Conservation (phyloP, 2,329 filamentous ascomycete species). For the Fusarium nurragi region DNA sequence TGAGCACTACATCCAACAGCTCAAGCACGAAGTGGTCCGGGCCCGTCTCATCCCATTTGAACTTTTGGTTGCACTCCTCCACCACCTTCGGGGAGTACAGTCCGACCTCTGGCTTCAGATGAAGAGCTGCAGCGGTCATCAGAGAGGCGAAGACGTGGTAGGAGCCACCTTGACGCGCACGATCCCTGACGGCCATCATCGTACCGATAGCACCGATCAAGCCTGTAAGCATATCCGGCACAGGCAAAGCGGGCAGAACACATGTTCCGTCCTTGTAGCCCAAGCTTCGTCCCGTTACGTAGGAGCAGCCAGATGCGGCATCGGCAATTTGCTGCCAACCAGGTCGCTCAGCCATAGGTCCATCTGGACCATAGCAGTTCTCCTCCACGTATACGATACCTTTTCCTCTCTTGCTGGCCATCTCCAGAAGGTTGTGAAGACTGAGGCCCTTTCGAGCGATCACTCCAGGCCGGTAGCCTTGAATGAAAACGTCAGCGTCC, state of each 20-base stretch:
- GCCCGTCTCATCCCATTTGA: not conserved
- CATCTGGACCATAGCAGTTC: not conserved
- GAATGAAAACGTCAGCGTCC: not conserved
- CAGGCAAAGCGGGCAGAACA: not conserved
- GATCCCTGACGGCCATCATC: not conserved
- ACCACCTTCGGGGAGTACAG: not conserved
- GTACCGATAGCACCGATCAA: not conserved
- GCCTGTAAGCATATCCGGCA: not conserved
- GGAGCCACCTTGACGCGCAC: not conserved
- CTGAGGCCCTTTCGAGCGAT: not conserved
- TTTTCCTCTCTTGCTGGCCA: not conserved
- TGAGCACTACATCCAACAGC: not conserved
- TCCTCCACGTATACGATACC: not conserved
- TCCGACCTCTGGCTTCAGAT: not conserved
- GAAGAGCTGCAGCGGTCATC: not conserved
- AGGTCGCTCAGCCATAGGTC: not conserved
- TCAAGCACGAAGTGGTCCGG: not conserved
- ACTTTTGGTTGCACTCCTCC: not conserved
- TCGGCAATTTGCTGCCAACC: not conserved
- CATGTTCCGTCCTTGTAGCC: not conserved
- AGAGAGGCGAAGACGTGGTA: not conserved
- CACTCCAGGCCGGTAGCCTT: not conserved
- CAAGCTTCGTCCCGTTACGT: not conserved
- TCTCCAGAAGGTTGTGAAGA: not conserved
- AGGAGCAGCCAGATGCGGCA: not conserved